Evolutionary conservation across 2,329 filamentous ascomycete genomes (phyloP).

Genomic region (Xylaria digitata): DNA sequence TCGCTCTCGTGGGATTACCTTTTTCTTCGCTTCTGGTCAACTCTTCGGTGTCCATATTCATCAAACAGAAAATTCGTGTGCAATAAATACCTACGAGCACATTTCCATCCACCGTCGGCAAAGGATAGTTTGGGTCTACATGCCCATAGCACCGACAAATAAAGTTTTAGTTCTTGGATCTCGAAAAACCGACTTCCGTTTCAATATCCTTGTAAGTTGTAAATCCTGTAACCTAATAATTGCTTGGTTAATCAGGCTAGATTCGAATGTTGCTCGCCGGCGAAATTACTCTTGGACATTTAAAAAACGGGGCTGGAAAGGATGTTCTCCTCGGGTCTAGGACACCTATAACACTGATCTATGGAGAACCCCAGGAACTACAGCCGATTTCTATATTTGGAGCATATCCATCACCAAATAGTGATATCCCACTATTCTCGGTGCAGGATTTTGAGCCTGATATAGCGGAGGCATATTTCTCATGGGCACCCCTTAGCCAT

Average conservation of each 20-base stretch:
- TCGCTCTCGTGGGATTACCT: slow-evolving; percentile 23
- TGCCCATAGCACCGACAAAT: slow-evolving; percentile 9
- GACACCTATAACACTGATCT: slow-evolving; percentile 5
- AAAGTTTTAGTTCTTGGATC: slow-evolving; percentile 6
- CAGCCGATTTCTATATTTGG: slow-evolving; percentile 17
- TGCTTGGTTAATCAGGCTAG: slow-evolving; percentile 2
- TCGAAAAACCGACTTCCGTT: slow-evolving; percentile 13
- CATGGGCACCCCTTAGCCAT: slow-evolving; percentile 18
- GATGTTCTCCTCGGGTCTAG: slow-evolving; percentile 13
- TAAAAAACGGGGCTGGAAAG: background rate
- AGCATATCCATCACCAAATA: slow-evolving; percentile 5
- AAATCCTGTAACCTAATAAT: slow-evolving; percentile 1
- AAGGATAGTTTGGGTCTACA: slow-evolving; percentile 18
- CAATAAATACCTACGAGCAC: slow-evolving; percentile 16
- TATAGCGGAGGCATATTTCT: slow-evolving; percentile 11
- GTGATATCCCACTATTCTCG: background rate
- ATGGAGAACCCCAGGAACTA: slow-evolving; percentile 15
- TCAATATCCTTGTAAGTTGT: slow-evolving; percentile 8
- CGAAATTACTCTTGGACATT: slow-evolving; percentile 3
- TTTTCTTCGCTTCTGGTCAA: slow-evolving; percentile 14
- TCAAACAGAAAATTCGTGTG: slow-evolving; percentile 15
- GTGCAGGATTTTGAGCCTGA: slow-evolving; percentile 8
- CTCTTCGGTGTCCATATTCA: slow-evolving; percentile 17
- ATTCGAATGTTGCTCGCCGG: slow-evolving; percentile 14
- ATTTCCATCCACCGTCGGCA: slow-evolving; percentile 16